Evolutionary conservation across 2,329 filamentous ascomycete genomes (phyloP).

Genomic region (Trichoderma polysporum): DNA sequence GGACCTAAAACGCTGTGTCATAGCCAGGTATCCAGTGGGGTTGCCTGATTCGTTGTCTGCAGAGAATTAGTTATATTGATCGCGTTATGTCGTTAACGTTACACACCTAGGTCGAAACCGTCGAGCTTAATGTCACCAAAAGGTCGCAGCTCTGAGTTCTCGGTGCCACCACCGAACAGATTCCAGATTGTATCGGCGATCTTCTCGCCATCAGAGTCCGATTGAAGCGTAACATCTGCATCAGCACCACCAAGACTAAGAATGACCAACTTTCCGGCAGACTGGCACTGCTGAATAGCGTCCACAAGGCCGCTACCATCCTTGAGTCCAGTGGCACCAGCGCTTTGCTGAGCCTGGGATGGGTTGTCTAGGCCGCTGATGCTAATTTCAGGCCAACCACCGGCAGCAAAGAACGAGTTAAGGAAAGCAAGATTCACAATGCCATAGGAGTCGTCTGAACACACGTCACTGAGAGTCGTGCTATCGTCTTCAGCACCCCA

Average conservation of each 20-base stretch:
- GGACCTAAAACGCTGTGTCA: conserved; percentile 55
- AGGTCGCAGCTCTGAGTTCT: conserved; percentile 53
- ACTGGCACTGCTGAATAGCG: conserved; percentile 57
- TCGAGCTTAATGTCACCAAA: conserved; percentile 67
- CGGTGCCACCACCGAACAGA: conserved; percentile 56
- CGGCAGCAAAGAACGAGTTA: conserved; percentile 21
- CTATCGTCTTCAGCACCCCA: conserved; percentile 26
- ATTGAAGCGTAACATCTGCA: conserved; percentile 61
- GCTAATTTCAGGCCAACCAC: conserved; percentile 5
- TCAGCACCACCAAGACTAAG: conserved; percentile 68
- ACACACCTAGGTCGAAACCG: conserved; percentile 62
- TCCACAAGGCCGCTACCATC: conserved; percentile 23
- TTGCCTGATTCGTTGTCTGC: conserved; percentile 58
- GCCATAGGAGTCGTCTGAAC: conserved; percentile 23
- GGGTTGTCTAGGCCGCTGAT: conserved; percentile 6
- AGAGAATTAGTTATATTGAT: background rate
- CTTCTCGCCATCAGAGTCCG: conserved; percentile 44
- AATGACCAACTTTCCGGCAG: conserved; percentile 64
- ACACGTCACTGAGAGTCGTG: conserved; percentile 23
- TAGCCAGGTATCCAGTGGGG: conserved; percentile 57
- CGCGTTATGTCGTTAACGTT: background rate
- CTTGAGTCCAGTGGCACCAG: conserved; percentile 24
- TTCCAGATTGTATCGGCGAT: conserved; percentile 65
- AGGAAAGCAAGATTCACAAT: conserved; percentile 28
- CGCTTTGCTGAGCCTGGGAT: conserved; percentile 21